Conservation (phyloP, 331 rosid species). For the Rosa hybrid region DNA sequence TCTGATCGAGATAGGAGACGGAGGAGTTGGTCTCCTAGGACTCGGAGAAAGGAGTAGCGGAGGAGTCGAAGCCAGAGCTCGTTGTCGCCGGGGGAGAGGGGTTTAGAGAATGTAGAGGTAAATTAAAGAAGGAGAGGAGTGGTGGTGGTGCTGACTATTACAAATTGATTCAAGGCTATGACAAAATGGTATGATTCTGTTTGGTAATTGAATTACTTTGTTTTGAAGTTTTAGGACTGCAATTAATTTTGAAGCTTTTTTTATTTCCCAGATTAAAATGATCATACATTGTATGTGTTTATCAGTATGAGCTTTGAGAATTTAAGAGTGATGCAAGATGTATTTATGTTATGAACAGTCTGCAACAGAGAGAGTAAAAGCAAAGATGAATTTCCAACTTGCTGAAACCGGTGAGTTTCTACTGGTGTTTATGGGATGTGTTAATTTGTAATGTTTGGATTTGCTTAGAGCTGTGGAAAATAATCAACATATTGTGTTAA, state of each 20-base stretch:
- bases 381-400: slow-evolving; percentile 96
- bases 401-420: slow-evolving; percentile 65
- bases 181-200: slow-evolving; percentile 55
- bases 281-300: background rate
- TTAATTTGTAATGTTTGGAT: background rate
- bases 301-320: background rate
- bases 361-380: slow-evolving; percentile 83
- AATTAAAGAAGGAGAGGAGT: slow-evolving; percentile 36
- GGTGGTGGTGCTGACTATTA: slow-evolving; percentile 51
- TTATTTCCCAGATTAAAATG: background rate
- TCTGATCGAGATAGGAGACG: slow-evolving; percentile 42
- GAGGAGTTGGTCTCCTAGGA: slow-evolving; percentile 51
- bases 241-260: background rate
- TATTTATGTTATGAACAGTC: slow-evolving; percentile 50
- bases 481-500: slow-evolving; percentile 13
- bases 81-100: slow-evolving; percentile 26
- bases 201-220: background rate
- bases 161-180: slow-evolving; percentile 64
- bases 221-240: background rate
- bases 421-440: background rate
- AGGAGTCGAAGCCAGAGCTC: slow-evolving; percentile 19
- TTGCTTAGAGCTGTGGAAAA: background rate
- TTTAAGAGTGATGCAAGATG: slow-evolving; percentile 9
- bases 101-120: background rate
- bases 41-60: slow-evolving; percentile 31